Base-by-base conservation (phyloP, 176 grass and related monocot genomes). In the Rhipidocladum racemiflorum region DNA sequence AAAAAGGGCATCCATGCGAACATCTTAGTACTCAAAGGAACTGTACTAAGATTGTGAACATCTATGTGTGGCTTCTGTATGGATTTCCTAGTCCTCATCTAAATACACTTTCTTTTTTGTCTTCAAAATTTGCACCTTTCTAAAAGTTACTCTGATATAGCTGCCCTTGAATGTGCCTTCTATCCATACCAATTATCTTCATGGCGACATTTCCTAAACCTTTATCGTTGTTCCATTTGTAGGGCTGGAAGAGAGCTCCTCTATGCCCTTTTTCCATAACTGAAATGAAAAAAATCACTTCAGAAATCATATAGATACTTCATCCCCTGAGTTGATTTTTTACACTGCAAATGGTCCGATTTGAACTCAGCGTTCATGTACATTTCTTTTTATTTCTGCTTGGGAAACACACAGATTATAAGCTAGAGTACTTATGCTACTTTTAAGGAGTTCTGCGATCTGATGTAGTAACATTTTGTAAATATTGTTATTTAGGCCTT, bases 401-500 rank as follows among this genome's bases (percentile, higher is more conserved):
- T 70, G 74, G 32, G 48, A 69, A 83, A 54, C 7, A 76, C 27
- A 12, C 20, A 70, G n/a, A 56, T 65, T 74, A 57, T n/a, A 59
- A 42, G 21, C 24, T 61, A 42, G 24, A 70, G 0, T 14, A 60
- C 32, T 53, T 49, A 70, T 64, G 60, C 43, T 72, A 82, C 51
- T 24, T 50, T 63, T 4, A 27, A 46, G 61, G 60, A 36, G 1
- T 45, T 72, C 61, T 50, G 13, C 0, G 4, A 14, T 76, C 12
- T 87, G 20, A 53, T 83, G 20, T 27, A 76, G 44, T 68, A 57
- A 71, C 39, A 49, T 67, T 81, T 34, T 64, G 10, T 76, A 54
- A 72, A 72, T 76, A 35, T 63, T 75, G 5, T 88, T 83, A 23
- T 81, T 48, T 40, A 97, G 95, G 88, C 88, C 95, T 38, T 97